These are phyloP conservation scores for Huntiella savannae DNA, from an alignment of 2,329 filamentous ascomycete genomes.

Conservation along the genomic window DNA sequence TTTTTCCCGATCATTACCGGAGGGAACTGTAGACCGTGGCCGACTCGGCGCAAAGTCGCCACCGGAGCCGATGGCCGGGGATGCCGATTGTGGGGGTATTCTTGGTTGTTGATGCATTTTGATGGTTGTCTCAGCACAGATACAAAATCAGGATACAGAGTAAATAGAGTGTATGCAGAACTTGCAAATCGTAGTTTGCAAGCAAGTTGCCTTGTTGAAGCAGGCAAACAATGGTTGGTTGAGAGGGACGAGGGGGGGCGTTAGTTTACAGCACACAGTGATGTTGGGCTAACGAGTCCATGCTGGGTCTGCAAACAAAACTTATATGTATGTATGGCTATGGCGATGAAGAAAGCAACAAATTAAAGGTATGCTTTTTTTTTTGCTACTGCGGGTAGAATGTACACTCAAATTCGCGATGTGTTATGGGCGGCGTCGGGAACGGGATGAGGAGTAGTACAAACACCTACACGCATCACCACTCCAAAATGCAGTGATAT, in stretches of 20 bases:
- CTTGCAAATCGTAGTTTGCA: not conserved
- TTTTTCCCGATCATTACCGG: conserved; percentile 2
- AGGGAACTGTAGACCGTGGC: conserved; percentile 4
- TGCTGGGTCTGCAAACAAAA: conserved; percentile 7
- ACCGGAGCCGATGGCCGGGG: conserved; percentile 42
- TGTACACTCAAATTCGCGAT: no score
- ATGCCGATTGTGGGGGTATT: conserved; percentile 50
- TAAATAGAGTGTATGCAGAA: not conserved
- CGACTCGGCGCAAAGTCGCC: conserved; percentile 4
- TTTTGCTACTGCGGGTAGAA: no score
- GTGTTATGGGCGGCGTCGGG: no score
- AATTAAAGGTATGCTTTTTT: no score
- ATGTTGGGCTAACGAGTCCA: conserved; percentile 6
- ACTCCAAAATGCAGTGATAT: no score
- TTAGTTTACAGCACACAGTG: conserved; percentile 2
- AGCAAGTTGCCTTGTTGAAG: not conserved
- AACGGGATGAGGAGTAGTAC: no score
- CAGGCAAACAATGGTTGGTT: not conserved
- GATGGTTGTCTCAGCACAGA: not conserved
- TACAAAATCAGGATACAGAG: not conserved
- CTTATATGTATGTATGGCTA: no score
- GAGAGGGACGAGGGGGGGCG: not conserved
- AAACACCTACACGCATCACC: no score
- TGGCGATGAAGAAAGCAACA: no score
- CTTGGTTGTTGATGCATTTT: conserved; percentile 82